Percentiles rank a stretch among this genome's conserved stretches.
Conservation (phyloP, 352 stramenopile species). For the Hyphochytrium catenoides region DNA sequence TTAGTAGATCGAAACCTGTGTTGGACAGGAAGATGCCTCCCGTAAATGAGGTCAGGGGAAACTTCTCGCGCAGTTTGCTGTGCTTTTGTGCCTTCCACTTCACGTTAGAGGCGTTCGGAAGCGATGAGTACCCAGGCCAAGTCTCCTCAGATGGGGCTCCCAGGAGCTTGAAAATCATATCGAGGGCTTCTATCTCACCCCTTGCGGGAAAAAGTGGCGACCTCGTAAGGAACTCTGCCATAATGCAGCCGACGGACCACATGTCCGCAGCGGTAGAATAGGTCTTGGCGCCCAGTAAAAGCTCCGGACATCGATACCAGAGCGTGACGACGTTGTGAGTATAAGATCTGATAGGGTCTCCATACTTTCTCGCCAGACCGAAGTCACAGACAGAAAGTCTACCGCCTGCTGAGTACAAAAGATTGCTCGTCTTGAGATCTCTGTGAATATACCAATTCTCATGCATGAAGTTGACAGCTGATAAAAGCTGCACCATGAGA, state of each 20-base stretch:
- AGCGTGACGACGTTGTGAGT: conserved; percentile 81
- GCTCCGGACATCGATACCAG: conserved; percentile 77
- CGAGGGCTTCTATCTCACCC: conserved; percentile 83
- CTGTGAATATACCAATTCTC: conserved; percentile 75
- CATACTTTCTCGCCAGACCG: conserved; percentile 49
- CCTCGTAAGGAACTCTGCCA: conserved; percentile 80
- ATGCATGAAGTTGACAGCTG: conserved; percentile 71
- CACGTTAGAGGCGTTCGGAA: conserved; percentile 29
- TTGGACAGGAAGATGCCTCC: conserved; percentile 29
- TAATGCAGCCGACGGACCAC: conserved; percentile 89
- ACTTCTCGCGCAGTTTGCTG: conserved; percentile 44
- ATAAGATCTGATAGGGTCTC: conserved; percentile 36
- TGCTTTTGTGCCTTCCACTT: conserved; percentile 35
- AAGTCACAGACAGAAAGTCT: conserved; percentile 62
- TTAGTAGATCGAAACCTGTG: conserved; percentile 37
- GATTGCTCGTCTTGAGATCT: conserved; percentile 93
- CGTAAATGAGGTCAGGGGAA: conserved; percentile 32
- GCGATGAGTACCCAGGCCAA: conserved; percentile 42
- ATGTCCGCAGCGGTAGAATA: conserved; percentile 91
- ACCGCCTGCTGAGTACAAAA: conserved; percentile 71
- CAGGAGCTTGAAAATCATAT: conserved; percentile 85
- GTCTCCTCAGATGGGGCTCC: conserved; percentile 63
- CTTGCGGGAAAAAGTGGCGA: conserved; percentile 75
- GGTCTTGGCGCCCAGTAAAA: conserved; percentile 61
- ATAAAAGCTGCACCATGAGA: conserved; percentile 73